These are phyloP conservation scores for Mycogone perniciosa DNA, from an alignment of 2,329 filamentous ascomycete genomes.

Conservation along the genomic window DNA sequence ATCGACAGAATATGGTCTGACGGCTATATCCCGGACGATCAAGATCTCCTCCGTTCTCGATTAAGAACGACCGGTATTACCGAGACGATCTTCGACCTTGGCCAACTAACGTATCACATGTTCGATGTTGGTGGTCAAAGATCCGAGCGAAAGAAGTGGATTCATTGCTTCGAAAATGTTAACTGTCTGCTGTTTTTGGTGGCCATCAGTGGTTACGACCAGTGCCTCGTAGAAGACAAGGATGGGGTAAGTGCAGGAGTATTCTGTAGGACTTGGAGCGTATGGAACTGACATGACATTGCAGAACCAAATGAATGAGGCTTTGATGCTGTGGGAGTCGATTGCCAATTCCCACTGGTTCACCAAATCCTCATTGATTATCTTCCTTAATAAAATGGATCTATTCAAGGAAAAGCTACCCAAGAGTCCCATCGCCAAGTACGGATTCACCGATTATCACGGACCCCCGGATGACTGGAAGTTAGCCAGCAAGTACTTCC, in stretches of 20 bases:
- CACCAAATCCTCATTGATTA: constrained; percentile 70
- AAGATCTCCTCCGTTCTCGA: constrained; percentile 87
- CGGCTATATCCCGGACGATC: constrained; percentile 83
- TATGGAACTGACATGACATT: constrained; percentile 14
- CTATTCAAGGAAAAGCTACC: constrained; percentile 72
- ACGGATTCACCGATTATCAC: constrained; percentile 73
- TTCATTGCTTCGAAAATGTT: constrained; percentile 92
- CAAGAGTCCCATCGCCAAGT: constrained; percentile 62
- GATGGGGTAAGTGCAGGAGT: constrained; percentile 65
- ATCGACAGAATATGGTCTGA: constrained; percentile 68
- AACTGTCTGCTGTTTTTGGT: constrained; percentile 90
- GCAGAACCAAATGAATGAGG: constrained; percentile 88
- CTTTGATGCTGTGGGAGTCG: constrained; percentile 79
- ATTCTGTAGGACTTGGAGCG: neutral
- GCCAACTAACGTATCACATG: constrained; percentile 92
- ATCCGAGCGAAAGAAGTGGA: constrained; percentile 96
- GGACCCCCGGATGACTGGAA: constrained; percentile 66
- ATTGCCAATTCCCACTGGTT: constrained; percentile 86
- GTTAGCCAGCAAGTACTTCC: constrained; percentile 72
- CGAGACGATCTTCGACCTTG: constrained; percentile 88
- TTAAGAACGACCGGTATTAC: constrained; percentile 92
- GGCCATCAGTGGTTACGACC: constrained; percentile 92
- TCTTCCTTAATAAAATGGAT: constrained; percentile 86
- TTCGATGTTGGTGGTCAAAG: constrained; percentile 90
- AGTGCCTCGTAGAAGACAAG: constrained; percentile 92